These are phyloP conservation scores for Evernia prunastri DNA, from an alignment of 495 filamentous ascomycete species.

Conservation along the genomic window DNA sequence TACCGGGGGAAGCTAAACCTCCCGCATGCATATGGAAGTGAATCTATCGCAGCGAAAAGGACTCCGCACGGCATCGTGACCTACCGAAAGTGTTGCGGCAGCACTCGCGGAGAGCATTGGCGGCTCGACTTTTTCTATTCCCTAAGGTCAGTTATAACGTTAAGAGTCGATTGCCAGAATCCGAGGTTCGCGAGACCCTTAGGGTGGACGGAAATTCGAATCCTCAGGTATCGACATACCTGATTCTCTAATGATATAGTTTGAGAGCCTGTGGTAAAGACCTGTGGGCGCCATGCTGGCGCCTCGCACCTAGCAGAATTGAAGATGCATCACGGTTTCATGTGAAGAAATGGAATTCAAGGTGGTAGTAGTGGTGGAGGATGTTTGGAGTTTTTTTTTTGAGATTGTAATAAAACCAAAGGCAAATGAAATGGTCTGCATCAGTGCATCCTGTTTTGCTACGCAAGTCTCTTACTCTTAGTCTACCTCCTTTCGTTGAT, in stretches of 20 bases:
- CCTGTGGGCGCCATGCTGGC: constrained; percentile 35
- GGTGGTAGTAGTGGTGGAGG: not conserved
- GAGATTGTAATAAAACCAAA: not conserved
- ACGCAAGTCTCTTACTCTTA: too few relatives aligned
- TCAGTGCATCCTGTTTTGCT: too few relatives aligned
- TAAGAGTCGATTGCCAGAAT: not conserved
- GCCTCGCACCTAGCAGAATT: not conserved
- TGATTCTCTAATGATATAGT: constrained; percentile 29
- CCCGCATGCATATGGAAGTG: not conserved
- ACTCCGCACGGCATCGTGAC: constrained; percentile 18
- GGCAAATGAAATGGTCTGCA: too few relatives aligned
- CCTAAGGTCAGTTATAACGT: not conserved
- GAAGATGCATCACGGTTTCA: not conserved
- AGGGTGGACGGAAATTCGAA: not conserved
- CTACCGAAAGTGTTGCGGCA: constrained; percentile 48
- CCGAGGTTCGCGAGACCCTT: too few relatives aligned
- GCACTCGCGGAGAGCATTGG: constrained; percentile 45
- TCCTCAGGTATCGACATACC: constrained; percentile 34
- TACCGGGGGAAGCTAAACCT: not conserved
- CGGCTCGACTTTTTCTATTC: constrained; percentile 26
- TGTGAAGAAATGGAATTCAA: not conserved
- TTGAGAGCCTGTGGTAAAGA: constrained; percentile 31
- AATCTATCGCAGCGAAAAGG: not conserved
- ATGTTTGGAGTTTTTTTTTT: not conserved
- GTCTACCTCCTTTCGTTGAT: too few relatives aligned